Base-by-base conservation (phyloP, 2,329 filamentous ascomycete genomes). In the Cladorrhinum sp. region DNA sequence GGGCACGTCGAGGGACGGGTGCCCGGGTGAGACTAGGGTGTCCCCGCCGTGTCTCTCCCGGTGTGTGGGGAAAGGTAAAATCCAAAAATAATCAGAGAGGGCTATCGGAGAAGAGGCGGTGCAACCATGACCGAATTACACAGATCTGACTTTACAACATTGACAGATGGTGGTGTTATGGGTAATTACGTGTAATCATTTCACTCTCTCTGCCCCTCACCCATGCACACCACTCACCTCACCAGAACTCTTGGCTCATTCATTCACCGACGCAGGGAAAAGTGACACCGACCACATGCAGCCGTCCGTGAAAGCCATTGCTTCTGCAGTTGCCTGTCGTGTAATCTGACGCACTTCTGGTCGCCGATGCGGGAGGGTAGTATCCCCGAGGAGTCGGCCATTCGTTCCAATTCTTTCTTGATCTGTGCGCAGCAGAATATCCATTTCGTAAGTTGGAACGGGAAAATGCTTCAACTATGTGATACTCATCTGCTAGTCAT, bases 31-130 rank as follows among this genome's bases (percentile, higher is more conserved):
- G 21, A 28, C 24, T 46, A 57, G 55, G 60, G 49, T 28, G 52
- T 55, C 55, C 55, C 50, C 46, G 48, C 50, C 26, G 42, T 60
- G 54, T 54, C 48, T 53, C 36, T 62, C 61, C 57, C 61, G 30
- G 48, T 33, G 39, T 66, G 65, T 67, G 65, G 67, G 66, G 66
- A 59, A 67, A 68, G 65, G 53, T 64, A 68, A 67, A 67, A 67
- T 69, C 66, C 65, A 69, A 69, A 69, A 69, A 69, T 67, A 46
- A 46, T 46, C 42, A 68, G 66, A 68, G 55, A 61, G 28, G 60
- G 59, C 51, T 62, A 21, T 58, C 61, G 57, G 46, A 26, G 36
- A 56, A 62, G 55, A 48, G 67, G 67, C 67, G 64, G 66, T 68
- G 67, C 67, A 64, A 67, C 66, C 67, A 64, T 67, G 59, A 24